phyloP scores from a whole-genome alignment of 1,139 yeast genomes.

The Kodamaea anthophila region DNA sequence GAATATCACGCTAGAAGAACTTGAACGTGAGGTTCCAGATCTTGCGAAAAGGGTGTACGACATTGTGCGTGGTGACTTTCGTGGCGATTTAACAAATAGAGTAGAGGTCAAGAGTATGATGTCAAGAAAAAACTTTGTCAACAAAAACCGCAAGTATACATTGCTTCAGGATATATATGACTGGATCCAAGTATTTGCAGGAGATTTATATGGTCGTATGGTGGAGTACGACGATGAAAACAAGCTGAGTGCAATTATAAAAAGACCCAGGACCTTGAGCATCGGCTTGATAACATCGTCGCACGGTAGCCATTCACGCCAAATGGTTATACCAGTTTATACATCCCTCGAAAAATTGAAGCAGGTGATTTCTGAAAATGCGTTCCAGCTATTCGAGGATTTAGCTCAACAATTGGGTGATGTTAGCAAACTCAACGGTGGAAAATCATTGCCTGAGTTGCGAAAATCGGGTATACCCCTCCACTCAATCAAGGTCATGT shows the following conservation, averaged over 20 bases:
- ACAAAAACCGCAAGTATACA: slow-evolving; percentile 39
- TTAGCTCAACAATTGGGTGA: slow-evolving; percentile 21
- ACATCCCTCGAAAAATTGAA: slow-evolving; percentile 37
- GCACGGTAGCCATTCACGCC: slow-evolving; percentile 35
- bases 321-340: slow-evolving; percentile 35
- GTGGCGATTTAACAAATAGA: slow-evolving; percentile 48
- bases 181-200: slow-evolving; percentile 81
- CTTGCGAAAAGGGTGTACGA: slow-evolving; percentile 48
- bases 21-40: slow-evolving; percentile 25
- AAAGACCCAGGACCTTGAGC: slow-evolving; percentile 50
- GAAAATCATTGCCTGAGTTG: slow-evolving; percentile 32
- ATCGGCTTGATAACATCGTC: slow-evolving; percentile 25
- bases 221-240: slow-evolving; percentile 70
- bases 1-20: slow-evolving; percentile 29
- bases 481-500: slow-evolving; percentile 30
- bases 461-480: slow-evolving; percentile 16
- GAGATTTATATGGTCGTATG: slow-evolving; percentile 68
- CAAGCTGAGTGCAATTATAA: slow-evolving; percentile 17
- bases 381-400: slow-evolving; percentile 29
- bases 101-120: slow-evolving; percentile 79
- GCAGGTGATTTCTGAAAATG: slow-evolving; percentile 20
- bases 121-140: slow-evolving; percentile 73
- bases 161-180: slow-evolving; percentile 54
- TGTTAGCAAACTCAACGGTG: slow-evolving; percentile 24
- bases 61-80: slow-evolving; percentile 58